phyloP scores from a whole-genome alignment of 2,329 filamentous ascomycete genomes.

The Sodiomyces alkalinus region DNA sequence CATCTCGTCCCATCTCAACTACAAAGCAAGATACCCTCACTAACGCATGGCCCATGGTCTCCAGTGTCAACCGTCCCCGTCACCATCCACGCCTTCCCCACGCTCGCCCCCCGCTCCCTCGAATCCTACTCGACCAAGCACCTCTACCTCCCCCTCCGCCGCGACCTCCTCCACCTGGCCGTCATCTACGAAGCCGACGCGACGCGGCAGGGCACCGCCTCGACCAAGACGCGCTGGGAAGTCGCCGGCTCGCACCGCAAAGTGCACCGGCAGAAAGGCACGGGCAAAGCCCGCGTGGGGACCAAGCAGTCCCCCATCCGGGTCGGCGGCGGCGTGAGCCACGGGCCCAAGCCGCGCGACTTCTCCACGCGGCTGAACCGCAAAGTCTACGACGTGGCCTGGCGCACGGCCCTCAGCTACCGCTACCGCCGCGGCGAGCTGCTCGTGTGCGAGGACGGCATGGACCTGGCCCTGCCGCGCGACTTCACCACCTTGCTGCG shows the following conservation, averaged over 20 bases:
- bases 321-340: slow-evolving; percentile 71
- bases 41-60: slow-evolving; percentile 1
- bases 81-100: slow-evolving; percentile 82
- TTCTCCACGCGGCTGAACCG: slow-evolving; percentile 70
- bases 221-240: slow-evolving; percentile 65
- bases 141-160: slow-evolving; percentile 72
- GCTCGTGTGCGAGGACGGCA: slow-evolving; percentile 64
- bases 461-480: slow-evolving; percentile 46
- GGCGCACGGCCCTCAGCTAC: slow-evolving; percentile 86
- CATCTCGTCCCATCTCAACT: background rate
- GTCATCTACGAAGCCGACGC: slow-evolving; percentile 85
- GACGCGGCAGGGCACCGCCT: slow-evolving; percentile 75
- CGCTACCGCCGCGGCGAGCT: slow-evolving; percentile 78
- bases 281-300: slow-evolving; percentile 64
- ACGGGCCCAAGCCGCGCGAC: slow-evolving; percentile 84
- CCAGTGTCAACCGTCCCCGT: slow-evolving; percentile 53
- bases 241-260: slow-evolving; percentile 75
- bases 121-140: slow-evolving; percentile 68
- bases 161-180: slow-evolving; percentile 84
- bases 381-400: slow-evolving; percentile 92
- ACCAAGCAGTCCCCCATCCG: slow-evolving; percentile 69
- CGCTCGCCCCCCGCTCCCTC: slow-evolving; percentile 68
- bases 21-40: background rate
- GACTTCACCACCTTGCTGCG: slow-evolving; percentile 29
- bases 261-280: slow-evolving; percentile 74